Evolutionary conservation across 2,329 filamentous ascomycete species (phyloP), one percentile per base, ranked within the genome.

Genomic region (Penicillium sp.): DNA sequence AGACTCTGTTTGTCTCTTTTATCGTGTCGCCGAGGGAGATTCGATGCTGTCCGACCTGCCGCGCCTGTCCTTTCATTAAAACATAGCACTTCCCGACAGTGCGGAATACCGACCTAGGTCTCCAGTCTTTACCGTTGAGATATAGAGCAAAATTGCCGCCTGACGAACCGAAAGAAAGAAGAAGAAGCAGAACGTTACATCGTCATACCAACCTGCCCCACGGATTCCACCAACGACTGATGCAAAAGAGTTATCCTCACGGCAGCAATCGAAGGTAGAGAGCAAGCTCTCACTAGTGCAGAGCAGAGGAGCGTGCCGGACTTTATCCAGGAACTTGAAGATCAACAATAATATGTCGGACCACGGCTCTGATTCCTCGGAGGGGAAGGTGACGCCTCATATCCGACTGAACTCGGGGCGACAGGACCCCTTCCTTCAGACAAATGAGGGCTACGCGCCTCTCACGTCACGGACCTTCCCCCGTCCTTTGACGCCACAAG

Each of bases 341-440:
- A 47, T 21, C 24, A 10, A n/a, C 32, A 9, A 47, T 45, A 41
- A 54, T 37, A 61, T 59, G 54, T 57, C 57, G 24, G 55, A 59
- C 40, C 50, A 51, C 19, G 51, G 48, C 37, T 49, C 52, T 31
- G 50, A 53, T 24, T 37, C 44, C 6, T 50, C 55, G 5, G 49
- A 51, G 21, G 51, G 41, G 34, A 41, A 32, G 22, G 57, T 53
- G 40, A 66, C 76, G 54, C 80, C 81, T 57, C 81, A 84, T 57
- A 79, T 85, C 52, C 79, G 80, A 50, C 74, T 85, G 55, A 84
- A 84, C 61, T 83, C 80, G 24, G 80, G 77, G 40, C 75, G 72
- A 56, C 74, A 78, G 56, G 75, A 83, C 60, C 67, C 76, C 29
- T 69, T 74, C 53, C 69, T 65, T 51, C 66, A 69, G 55, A 58